Percentiles rank a stretch among this genome's conserved stretches.
Conservation (phyloP, 2,329 filamentous ascomycete species). For the Claviceps purpurea region DNA sequence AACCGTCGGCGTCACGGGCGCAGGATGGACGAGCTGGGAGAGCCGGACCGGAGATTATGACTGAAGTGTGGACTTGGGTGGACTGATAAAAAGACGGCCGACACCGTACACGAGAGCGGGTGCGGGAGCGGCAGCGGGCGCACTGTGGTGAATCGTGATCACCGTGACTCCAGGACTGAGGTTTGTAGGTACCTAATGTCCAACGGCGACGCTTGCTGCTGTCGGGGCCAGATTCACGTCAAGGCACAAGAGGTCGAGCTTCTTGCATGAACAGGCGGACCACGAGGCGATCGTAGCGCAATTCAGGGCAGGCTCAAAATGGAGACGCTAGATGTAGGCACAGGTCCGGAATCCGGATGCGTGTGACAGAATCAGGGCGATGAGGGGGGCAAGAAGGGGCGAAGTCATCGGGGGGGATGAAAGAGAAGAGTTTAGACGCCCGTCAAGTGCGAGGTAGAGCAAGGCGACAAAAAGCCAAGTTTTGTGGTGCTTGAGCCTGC, state of each 20-base stretch:
- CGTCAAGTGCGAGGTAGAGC: not conserved
- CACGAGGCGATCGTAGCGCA: not conserved
- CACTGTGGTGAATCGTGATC: constrained; percentile 1
- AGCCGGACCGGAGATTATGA: constrained; percentile 2
- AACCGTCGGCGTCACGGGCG: constrained; percentile 9
- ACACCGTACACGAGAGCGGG: not conserved
- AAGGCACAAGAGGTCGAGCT: not conserved
- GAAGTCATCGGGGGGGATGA: not conserved
- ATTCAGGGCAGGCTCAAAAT: not conserved
- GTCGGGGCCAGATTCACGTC: not conserved
- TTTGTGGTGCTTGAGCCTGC: not conserved
- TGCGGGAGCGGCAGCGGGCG: constrained; percentile 3
- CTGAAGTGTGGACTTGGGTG: not conserved
- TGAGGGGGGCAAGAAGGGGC: not conserved
- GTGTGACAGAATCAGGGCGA: not conserved
- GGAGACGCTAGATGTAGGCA: not conserved
- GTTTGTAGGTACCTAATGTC: not conserved
- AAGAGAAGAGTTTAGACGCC: constrained; percentile 1
- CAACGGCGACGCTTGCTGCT: constrained; percentile 1
- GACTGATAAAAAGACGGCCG: not conserved
- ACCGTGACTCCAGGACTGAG: not conserved
- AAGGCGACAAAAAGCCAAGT: not conserved
- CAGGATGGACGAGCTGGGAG: constrained; percentile 6
- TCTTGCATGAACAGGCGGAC: constrained; percentile 1
- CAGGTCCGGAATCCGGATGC: constrained; percentile 1